A percentile compares a stretch with the other conserved stretches of the same genome.
These are phyloP conservation scores for Angomonas ambiguus DNA, from an alignment of 208 protist species.

Conservation along the genomic window DNA sequence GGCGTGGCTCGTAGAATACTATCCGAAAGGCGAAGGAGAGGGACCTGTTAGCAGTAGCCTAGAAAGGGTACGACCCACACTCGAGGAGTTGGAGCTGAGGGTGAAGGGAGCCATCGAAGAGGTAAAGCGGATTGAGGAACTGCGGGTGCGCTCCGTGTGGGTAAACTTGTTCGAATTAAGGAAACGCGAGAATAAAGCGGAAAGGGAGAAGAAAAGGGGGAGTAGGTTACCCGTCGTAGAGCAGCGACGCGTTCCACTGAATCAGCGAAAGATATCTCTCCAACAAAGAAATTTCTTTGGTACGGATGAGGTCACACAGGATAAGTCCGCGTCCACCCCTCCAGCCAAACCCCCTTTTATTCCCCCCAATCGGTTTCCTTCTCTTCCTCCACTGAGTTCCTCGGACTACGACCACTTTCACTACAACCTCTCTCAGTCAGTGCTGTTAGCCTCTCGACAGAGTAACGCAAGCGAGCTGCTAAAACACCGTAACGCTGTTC, in stretches of 20 bases:
- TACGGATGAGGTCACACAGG: no score
- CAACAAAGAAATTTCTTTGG: no score
- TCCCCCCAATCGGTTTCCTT: conserved; percentile 28
- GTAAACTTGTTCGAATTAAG: background rate
- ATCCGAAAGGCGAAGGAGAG: no score
- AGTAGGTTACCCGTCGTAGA: background rate
- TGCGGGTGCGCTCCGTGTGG: background rate
- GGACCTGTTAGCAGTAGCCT: no score
- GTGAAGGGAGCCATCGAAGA: background rate
- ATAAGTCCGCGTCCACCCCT: no score
- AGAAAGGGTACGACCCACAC: no score
- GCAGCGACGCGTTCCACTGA: background rate
- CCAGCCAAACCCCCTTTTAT: conserved; percentile 15
- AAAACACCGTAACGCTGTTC: no score
- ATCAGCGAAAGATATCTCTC: background rate
- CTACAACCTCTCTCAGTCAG: conserved; percentile 21
- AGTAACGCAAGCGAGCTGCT: no score
- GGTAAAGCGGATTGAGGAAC: background rate
- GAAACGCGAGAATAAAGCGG: no score
- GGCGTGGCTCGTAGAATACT: background rate
- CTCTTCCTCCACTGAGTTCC: conserved; percentile 16
- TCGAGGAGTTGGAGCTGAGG: background rate
- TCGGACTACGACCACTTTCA: conserved; percentile 18
- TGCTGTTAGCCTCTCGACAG: conserved; percentile 11
- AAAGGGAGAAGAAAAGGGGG: background rate